These are phyloP conservation scores for Phialophora expanda DNA, from an alignment of 2,329 filamentous ascomycete species.

Conservation along the genomic window DNA sequence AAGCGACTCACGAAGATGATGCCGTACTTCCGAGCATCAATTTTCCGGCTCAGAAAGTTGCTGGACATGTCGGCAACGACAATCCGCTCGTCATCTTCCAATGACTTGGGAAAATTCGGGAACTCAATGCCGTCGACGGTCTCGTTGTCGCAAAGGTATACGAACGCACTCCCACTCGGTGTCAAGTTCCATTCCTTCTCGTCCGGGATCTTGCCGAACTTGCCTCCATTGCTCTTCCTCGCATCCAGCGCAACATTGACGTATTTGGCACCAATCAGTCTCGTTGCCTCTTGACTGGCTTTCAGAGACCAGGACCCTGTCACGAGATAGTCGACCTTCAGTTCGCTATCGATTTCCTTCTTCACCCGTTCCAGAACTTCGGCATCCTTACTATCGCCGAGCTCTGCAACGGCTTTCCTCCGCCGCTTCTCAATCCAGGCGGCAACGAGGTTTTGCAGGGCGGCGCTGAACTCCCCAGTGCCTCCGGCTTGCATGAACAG, in stretches of 20 bases:
- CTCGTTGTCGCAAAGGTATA: conserved; percentile 94
- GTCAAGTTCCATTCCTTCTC: conserved; percentile 75
- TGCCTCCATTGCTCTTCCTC: conserved; percentile 70
- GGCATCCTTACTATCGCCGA: conserved; percentile 54
- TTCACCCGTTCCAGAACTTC: conserved; percentile 64
- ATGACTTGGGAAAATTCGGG: conserved; percentile 68
- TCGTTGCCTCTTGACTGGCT: conserved; percentile 79
- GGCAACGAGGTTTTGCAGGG: conserved; percentile 80
- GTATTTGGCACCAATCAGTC: conserved; percentile 73
- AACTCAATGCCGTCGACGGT: conserved; percentile 85
- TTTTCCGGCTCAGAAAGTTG: conserved; percentile 82
- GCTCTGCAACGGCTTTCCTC: conserved; percentile 62
- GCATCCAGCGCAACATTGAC: conserved; percentile 80
- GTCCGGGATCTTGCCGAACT: conserved; percentile 85
- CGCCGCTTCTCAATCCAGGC: conserved; percentile 78
- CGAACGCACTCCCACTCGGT: conserved; percentile 66
- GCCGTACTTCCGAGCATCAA: conserved; percentile 79
- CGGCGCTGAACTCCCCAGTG: conserved; percentile 81
- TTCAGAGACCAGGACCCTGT: conserved; percentile 92
- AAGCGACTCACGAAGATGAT: conserved; percentile 73
- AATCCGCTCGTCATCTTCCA: conserved; percentile 68
- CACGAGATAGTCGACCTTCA: conserved; percentile 87
- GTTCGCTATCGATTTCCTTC: conserved; percentile 68
- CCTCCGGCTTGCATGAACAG: conserved; percentile 88
- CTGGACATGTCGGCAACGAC: conserved; percentile 93